Conservation (phyloP, 495 filamentous ascomycete genomes). For the Terfezia claveryi region DNA sequence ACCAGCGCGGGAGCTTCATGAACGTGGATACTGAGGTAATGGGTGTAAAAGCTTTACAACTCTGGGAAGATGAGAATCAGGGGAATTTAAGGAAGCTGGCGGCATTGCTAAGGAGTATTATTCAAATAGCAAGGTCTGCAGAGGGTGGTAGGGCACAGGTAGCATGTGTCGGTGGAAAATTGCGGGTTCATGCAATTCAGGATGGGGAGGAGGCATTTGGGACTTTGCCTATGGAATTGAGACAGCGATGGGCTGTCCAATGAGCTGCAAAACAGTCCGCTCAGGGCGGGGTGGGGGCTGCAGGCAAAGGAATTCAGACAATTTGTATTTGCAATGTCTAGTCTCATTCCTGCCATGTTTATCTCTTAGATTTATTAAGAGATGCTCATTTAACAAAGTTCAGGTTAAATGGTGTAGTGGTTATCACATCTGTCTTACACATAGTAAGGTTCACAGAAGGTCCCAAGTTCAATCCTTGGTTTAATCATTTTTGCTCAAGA, state of each 20-base stretch:
- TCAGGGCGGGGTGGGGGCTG: too few relatives aligned
- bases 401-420: neutral
- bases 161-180: neutral
- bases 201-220: neutral
- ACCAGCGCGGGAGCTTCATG: conserved; percentile 24
- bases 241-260: too few relatives aligned
- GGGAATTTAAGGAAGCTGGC: neutral
- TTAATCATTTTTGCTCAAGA: neutral
- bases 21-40: conserved; percentile 21
- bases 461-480: neutral
- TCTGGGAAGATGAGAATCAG: neutral
- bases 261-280: too few relatives aligned
- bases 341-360: too few relatives aligned
- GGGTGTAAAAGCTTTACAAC: neutral
- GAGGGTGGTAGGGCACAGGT: neutral
- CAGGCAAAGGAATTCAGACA: too few relatives aligned
- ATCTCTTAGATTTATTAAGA: too few relatives aligned
- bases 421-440: neutral
- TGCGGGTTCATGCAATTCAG: neutral
- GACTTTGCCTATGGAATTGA: neutral
- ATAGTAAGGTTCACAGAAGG: neutral
- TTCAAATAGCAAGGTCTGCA: neutral
- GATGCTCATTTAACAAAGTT: too few relatives aligned
- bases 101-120: neutral
- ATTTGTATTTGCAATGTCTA: too few relatives aligned